Base-by-base conservation (phyloP, 805 yeast genomes). In the Sugiyamaella chiloensis region DNA sequence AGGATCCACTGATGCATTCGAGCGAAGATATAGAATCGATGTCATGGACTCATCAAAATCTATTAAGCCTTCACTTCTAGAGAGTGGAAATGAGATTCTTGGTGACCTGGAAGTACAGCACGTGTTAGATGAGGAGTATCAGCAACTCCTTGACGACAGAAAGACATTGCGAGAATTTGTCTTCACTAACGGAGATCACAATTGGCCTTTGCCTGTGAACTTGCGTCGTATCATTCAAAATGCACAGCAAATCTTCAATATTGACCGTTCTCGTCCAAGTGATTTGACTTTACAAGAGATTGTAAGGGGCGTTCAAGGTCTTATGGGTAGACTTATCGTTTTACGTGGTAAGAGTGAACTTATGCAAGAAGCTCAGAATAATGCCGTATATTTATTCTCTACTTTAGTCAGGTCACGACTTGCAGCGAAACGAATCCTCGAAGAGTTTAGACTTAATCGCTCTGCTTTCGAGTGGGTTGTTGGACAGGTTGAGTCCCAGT, bases 121-220 rank as follows among this genome's bases (percentile, higher is more conserved):
- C 50, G 61, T 83, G 12, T 72, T 93, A 54, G 98, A 93, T 63
- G 81, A 74, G 54, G 99, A 93, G 68, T 93, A 81, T 65, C 74
- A 75, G 34, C 96, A 88, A 60, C 75, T 93, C 52, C 61, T 74
- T 32, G 72, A 72, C 16, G 99, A 93, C 60, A 86, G 99, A 70
- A 69, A 68, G 20, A 81, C 83, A 59, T 72, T 95, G 64, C 82
- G 99, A 70, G 78, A 76, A 20, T 77, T 75, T 23, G 87, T 91
- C 37, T 95, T 95, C 72, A 77, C 85, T 42, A 88, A 85, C 60
- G 99, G 99, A 74, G 99, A 93, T 64, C 83, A 80, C 61, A 87
- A 84, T 66, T 91, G 98, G 97, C 98, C 98, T 49, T 74, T 95
- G 57, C 99, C 99, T 24, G 98, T 93, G 21, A 93, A 95, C 63